Base-by-base conservation (phyloP, 805 yeast species). In the Hanseniaspora mollemarum region DNA sequence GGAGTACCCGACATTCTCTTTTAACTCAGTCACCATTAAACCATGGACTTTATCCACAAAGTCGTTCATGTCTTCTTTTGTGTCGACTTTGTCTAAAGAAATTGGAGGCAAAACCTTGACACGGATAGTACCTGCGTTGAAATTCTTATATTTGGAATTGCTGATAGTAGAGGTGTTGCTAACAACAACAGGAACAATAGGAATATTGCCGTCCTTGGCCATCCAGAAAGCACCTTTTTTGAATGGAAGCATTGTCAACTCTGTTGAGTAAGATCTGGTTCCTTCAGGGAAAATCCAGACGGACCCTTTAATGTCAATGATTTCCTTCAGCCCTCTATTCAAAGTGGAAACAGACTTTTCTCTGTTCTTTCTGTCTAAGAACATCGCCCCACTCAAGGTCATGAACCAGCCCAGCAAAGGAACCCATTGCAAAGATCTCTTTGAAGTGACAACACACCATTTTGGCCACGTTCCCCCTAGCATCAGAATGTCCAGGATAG, bases 371-470 rank as follows among this genome's bases (percentile, higher is more conserved):
- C 99, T 78, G 63, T 92, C 95, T 51, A 92, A 71, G 67, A 92
- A 92, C 58, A 90, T 82, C 1, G 97, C 83, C 12, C 96, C 96
- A 55, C 92, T 79, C 22, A 87, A 74, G 24, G 78, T 61, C 98
- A 92, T 88, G 69, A 88, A 92, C 97, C 96, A 90, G 13, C 99
- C 99, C 58, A 92, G 71, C 59, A 92, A 75, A 16, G 99, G 99
- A 48, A 87, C 71, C 62, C 77, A 86, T 59, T 84, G 79, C 60
- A 92, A 73, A 4, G 85, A 81, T 63, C 78, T 80, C 67, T 92
- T 92, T 32, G 96, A 92, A 1, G 97, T 92, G 42, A 92, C 95
- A 7, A 88, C 80, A 70, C 88, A 87, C 46, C 85, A 86, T 44
- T 79, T 78, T 46, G 95, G 95, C 72, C 92, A 92, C 38, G 86